These are phyloP conservation scores for Eutrema japonicum DNA, from an alignment of 345 rosid genomes.

Conservation along the genomic window DNA sequence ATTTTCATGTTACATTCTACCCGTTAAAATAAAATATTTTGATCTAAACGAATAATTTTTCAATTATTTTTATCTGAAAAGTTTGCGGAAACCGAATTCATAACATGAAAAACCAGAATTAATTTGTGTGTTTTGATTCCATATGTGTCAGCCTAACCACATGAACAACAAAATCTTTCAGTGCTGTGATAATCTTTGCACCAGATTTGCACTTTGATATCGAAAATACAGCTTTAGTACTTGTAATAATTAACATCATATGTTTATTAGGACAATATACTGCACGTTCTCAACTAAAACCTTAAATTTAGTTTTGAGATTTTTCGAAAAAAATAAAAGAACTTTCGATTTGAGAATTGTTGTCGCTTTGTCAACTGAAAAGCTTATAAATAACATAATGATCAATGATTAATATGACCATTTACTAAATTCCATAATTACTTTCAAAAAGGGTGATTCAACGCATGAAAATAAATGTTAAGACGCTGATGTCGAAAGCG, in stretches of 20 bases:
- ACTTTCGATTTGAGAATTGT: constrained; percentile 31
- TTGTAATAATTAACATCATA: constrained; percentile 37
- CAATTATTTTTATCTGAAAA: too few species aligned
- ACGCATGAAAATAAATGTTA: background rate
- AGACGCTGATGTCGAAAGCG: constrained; percentile 16
- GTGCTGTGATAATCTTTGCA: constrained; percentile 30
- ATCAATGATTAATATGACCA: constrained; percentile 30
- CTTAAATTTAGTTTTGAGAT: background rate
- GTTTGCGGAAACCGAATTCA: too few species aligned
- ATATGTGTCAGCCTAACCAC: constrained; percentile 6
- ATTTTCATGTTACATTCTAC: too few species aligned
- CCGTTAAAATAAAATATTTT: too few species aligned
- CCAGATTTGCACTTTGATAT: constrained; percentile 27
- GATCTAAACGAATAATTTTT: too few species aligned
- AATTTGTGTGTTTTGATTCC: background rate
- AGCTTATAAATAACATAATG: constrained; percentile 12
- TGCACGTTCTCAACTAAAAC: constrained; percentile 35
- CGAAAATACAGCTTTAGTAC: constrained; percentile 25
- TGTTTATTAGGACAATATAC: constrained; percentile 33
- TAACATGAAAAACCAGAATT: too few species aligned
- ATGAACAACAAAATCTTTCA: constrained; percentile 24
- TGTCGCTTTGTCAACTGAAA: constrained; percentile 40
- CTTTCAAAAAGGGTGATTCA: background rate
- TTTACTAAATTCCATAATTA: constrained; percentile 1
- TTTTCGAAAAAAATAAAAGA: background rate